These are phyloP conservation scores for Lomentospora prolificans DNA, from an alignment of 2,329 filamentous ascomycete genomes.

Conservation along the genomic window DNA sequence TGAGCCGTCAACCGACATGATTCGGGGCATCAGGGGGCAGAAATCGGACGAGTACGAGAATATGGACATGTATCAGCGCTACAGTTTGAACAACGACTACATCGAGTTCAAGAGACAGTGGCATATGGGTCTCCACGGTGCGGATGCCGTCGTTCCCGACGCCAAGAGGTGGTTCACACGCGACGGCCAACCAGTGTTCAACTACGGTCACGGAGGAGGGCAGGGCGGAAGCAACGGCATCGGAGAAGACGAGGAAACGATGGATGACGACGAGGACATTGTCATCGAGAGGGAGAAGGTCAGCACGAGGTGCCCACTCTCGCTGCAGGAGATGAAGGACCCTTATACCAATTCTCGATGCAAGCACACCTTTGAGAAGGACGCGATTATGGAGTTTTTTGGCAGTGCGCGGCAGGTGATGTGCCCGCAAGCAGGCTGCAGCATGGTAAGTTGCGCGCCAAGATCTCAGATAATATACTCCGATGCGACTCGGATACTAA, in stretches of 20 bases:
- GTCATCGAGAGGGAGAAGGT: constrained; percentile 53
- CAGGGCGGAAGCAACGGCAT: constrained; percentile 21
- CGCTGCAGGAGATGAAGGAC: constrained; percentile 52
- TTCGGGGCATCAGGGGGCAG: constrained; percentile 24
- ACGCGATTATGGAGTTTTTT: constrained; percentile 48
- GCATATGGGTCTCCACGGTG: constrained; percentile 42
- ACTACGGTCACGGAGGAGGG: constrained; percentile 26
- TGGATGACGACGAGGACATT: constrained; percentile 52
- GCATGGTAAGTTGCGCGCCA: constrained; percentile 1
- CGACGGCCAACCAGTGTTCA: constrained; percentile 30
- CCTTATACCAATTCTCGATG: constrained; percentile 59
- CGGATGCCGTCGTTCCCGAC: constrained; percentile 41
- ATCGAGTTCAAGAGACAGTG: constrained; percentile 47
- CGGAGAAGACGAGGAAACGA: constrained; percentile 27
- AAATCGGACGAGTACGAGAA: constrained; percentile 32
- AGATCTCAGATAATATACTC: no score
- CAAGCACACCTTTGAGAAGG: constrained; percentile 63
- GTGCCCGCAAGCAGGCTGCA: constrained; percentile 51
- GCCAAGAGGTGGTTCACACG: constrained; percentile 43
- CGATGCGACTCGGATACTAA: no score
- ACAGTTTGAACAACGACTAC: constrained; percentile 49
- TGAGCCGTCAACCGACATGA: constrained; percentile 15
- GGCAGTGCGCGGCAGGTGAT: constrained; percentile 31
- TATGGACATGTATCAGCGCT: constrained; percentile 34
- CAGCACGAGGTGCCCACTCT: constrained; percentile 61